Evolutionary conservation across 108 stramenopile species (phyloP), one percentile per base, ranked within the genome.

Genomic region (Chaetoceros tenuissimus): DNA sequence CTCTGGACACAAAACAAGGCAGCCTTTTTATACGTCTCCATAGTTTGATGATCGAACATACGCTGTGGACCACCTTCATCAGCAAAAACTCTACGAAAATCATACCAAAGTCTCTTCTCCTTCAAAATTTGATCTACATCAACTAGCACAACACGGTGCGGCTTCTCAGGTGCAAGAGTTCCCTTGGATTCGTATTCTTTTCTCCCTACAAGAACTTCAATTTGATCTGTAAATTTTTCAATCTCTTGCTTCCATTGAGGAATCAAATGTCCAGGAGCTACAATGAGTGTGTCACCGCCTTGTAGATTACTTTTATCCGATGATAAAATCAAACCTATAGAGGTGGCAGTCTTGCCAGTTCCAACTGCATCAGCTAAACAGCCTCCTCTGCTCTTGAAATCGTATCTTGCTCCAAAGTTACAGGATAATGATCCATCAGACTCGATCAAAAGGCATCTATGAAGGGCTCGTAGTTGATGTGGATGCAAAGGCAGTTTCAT

Each of bases 391-490:
- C 48, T 50, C 19, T 28, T 34, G 40, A 62, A 67, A 31, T 62
- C 61, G 31, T 63, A 31, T 24, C 3, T 5, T 0, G 66, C 61
- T 2, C 55, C 62, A 31, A 67, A 67, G 54, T 62, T 60, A 1
- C 17, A 10, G 18, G 27, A 21, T 23, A 67, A 60, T 0, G 53
- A 55, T 0, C 66, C 66, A 43, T 67, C 66, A 24, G 23, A 46
- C 58, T 67, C 66, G n/a, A 67, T 67, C 8, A 67, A 20, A 7
- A 56, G 47, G 60, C 66, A 67, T 8, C 66, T 60, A 40, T 67
- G 66, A 1, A 67, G 54, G 19, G 66, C 66, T 5, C 66, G 66
- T 16, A 62, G 66, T 27, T 67, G 66, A 47, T 67, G 66, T 0
- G 52, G 46, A 24, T 46, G 56, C 22, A 67, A 60, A n/a, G 66